These are phyloP conservation scores for Scutellaria galericulata DNA, from an alignment of 257 asterid genomes.

Conservation along the genomic window DNA sequence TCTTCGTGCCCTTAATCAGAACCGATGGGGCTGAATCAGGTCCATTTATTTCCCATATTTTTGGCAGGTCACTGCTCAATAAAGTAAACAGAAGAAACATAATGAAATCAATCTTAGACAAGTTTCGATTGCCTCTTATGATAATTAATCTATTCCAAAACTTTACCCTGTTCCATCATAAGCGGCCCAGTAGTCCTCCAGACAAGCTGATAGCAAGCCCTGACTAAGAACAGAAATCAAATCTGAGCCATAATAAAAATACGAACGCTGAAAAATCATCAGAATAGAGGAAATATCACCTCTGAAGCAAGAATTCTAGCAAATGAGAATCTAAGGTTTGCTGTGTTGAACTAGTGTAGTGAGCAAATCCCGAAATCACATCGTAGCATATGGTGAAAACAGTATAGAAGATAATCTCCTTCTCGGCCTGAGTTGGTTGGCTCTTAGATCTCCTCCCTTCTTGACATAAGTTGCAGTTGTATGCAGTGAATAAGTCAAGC, in stretches of 20 bases:
- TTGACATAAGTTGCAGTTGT: conserved; percentile 39
- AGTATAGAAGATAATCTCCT: conserved; percentile 60
- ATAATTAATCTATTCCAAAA: conserved; percentile 26
- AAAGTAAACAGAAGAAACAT: conserved; percentile 30
- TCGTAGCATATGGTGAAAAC: conserved; percentile 75
- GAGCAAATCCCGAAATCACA: conserved; percentile 77
- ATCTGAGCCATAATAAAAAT: conserved; percentile 21
- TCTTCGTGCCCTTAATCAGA: conserved; percentile 40
- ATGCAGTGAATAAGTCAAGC: conserved; percentile 75
- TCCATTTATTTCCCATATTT: conserved; percentile 49
- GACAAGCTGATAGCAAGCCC: conserved; percentile 67
- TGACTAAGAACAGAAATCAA: conserved; percentile 58
- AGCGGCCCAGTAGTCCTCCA: conserved; percentile 80
- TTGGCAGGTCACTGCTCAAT: conserved; percentile 60
- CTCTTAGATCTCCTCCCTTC: conserved; percentile 60
- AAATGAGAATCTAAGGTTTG: conserved; percentile 58
- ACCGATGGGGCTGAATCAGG: conserved; percentile 45
- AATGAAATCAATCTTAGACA: background rate
- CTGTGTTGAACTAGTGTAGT: conserved; percentile 64
- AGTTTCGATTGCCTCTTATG: background rate
- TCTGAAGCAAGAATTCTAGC: conserved; percentile 69
- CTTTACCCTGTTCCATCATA: conserved; percentile 59
- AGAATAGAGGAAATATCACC: conserved; percentile 47
- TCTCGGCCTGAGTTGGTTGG: conserved; percentile 72
- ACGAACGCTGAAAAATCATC: conserved; percentile 14